Base-by-base conservation (phyloP, 768 basidiomycete genomes). In the Pisolithus microcarpus region DNA sequence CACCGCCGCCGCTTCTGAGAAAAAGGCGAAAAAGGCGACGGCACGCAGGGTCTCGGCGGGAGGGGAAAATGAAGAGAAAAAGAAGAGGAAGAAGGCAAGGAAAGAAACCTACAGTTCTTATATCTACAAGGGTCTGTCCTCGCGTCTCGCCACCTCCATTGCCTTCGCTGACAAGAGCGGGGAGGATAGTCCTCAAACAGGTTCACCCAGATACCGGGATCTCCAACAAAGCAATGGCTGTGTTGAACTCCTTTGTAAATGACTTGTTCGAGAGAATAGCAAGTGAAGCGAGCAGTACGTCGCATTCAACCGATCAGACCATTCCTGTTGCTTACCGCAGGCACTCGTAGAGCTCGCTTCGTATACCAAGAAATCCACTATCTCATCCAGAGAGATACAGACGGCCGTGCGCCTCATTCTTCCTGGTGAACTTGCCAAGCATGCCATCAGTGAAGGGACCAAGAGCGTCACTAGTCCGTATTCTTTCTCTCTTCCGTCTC, bases 161-260 rank as follows among this genome's bases (percentile, higher is more conserved):
- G 31, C 47, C 16, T 23, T 9, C 44, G 26, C 43, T 46, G 26
- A 36, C 16, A 23, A n/a, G 5, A 38, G 10, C 26, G 16, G 53
- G 34, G 34, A 34, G 3, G 13, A 16, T 43, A 76, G 83, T 83
- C 58, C 70, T 84, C 62, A 83, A 76, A 71, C 83, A 85, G 70
- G 83, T 85, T 55, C 83, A 84, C 73, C 83, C 83, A 47, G 83
- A 84, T 63, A 83, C 81, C 53, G 82, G 82, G 69, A 82, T 84
- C 70, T 84, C 82, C 54, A 83, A 79, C 75, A 82, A 81, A 67
- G 76, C 74, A 23, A 78, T 80, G 77, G 69, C 72, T 47, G 71
- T 81, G 58, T 67, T 79, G 50, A 77, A 81, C 72, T 81, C 79
- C 48, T 81, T 81, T 57, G 80, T 81, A 51, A 81, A 80, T 56